Conservation (phyloP, 371 early-diverging fungal genomes). For the Zancudomyces culisetae region DNA sequence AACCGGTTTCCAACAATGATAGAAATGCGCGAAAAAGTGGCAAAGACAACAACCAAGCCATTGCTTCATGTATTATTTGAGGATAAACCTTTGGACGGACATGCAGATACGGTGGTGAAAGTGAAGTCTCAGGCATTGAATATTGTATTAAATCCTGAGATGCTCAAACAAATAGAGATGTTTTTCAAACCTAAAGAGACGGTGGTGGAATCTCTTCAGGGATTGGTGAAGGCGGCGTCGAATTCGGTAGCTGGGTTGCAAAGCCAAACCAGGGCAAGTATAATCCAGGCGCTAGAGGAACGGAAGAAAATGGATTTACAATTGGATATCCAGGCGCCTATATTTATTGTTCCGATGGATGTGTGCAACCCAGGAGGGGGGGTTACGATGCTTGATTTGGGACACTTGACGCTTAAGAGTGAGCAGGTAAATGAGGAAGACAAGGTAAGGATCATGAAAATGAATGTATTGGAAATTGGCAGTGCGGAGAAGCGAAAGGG, state of each 20-base stretch:
- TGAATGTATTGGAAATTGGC: conserved; percentile 37
- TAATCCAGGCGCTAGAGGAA: conserved; percentile 71
- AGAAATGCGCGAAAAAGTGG: conserved; percentile 37
- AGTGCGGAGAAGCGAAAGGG: conserved; percentile 42
- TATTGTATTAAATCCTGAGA: conserved; percentile 68
- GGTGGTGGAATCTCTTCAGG: conserved; percentile 38
- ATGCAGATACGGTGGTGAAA: conserved; percentile 68
- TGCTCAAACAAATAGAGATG: conserved; percentile 46
- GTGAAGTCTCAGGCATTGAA: conserved; percentile 78
- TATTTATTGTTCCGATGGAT: conserved; percentile 84
- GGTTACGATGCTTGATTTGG: conserved; percentile 78
- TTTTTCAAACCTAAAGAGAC: conserved; percentile 75
- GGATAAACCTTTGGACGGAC: conserved; percentile 64
- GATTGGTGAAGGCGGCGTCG: conserved; percentile 53
- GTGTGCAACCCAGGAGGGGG: conserved; percentile 40
- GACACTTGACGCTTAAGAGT: conserved; percentile 73
- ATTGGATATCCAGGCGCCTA: conserved; percentile 92
- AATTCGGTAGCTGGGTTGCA: conserved; percentile 75
- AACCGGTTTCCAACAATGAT: conserved; percentile 66
- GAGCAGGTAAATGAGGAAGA: conserved; percentile 50
- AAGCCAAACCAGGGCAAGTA: conserved; percentile 68
- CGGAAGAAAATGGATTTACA: conserved; percentile 76
- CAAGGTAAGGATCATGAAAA: conserved; percentile 8
- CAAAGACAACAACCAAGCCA: conserved; percentile 23
- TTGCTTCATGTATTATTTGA: conserved; percentile 75